Evolutionary conservation across 495 filamentous ascomycete species (phyloP), one percentile per base, ranked within the genome.

Genomic region (Neurospora cerealis): DNA sequence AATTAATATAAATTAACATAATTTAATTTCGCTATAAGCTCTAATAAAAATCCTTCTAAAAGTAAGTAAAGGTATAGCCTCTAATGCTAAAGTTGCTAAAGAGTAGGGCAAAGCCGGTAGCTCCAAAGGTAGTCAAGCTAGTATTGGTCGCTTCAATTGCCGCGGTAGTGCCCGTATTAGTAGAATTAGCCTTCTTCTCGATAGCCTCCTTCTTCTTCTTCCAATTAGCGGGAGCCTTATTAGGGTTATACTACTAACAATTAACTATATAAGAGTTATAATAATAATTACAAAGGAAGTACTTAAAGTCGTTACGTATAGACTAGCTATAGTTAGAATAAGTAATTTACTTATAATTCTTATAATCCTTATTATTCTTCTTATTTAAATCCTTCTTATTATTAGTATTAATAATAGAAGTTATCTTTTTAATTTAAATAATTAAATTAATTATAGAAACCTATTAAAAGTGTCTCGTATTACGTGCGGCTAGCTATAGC

Each of bases 241-340:
- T 5, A 2, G 17, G 17, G 7, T 44, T 5, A 5, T 7, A 44
- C 17, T 5, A 44, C 17, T 19, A 44, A 7, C 2, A 44, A 19
- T 44, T 4, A 0, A 5, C 0, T 6, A 0, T 44, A 19, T 5
- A 0, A 6, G 1, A 0, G 4, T 19, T 19, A 7, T 0, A 7
- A n/a, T 44, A 44, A 7, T 44, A 44, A 19, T 6, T 7, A n/a
- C 2, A 44, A 0, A n/a, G 17, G 5, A 44, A 41, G 5, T 42
- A 42, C 5, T 42, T 42, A 42, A 42, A 42, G 5, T 42, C 4
- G 4, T 42, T 19, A 42, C 5, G 5, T 7, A 42, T 42, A 42
- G 0, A 5, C 1, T 42, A 19, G 17, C 41, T 2, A 2, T 19
- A 42, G 6, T 42, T 1, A 0, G 0, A 0, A 19, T 19, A 42